Evolutionary conservation across 2,329 filamentous ascomycete genomes (phyloP).

Genomic region (Curvularia lunata): DNA sequence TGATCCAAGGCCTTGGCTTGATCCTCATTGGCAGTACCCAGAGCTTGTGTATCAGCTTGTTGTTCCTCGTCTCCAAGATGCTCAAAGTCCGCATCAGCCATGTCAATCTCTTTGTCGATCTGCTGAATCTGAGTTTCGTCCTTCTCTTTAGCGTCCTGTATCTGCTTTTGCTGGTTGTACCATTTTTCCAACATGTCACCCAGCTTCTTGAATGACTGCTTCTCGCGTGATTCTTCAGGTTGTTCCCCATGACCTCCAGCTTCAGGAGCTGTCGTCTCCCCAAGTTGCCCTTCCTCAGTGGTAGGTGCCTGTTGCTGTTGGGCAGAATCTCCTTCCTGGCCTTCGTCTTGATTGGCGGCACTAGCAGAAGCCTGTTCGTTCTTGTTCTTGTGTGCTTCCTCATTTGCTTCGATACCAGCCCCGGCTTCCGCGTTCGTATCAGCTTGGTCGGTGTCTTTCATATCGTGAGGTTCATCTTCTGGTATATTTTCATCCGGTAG

Average conservation of each 20-base stretch:
- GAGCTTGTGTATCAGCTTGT: slow-evolving; percentile 84
- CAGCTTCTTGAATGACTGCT: slow-evolving; percentile 88
- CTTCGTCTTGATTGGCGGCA: slow-evolving; percentile 68
- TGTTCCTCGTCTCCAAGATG: slow-evolving; percentile 86
- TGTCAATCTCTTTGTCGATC: slow-evolving; percentile 67
- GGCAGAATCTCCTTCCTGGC: slow-evolving; percentile 68
- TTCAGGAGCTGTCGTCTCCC: slow-evolving; percentile 45
- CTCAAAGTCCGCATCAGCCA: slow-evolving; percentile 85
- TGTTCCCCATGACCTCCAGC: slow-evolving; percentile 47
- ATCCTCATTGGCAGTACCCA: slow-evolving; percentile 87
- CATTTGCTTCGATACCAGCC: slow-evolving; percentile 69
- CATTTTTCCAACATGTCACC: slow-evolving; percentile 91
- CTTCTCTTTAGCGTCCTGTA: slow-evolving; percentile 58
- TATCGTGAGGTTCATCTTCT: slow-evolving; percentile 53
- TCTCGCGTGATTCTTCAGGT: slow-evolving; percentile 52
- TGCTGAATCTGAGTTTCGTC: slow-evolving; percentile 59
- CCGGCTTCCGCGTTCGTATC: slow-evolving; percentile 65
- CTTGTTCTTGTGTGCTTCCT: slow-evolving; percentile 59
- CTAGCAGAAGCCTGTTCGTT: slow-evolving; percentile 64
- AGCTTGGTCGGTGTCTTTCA: slow-evolving; percentile 58
- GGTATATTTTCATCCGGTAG: slow-evolving; percentile 60
- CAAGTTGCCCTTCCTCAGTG: slow-evolving; percentile 65
- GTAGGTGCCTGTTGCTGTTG: slow-evolving; percentile 68
- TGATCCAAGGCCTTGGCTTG: slow-evolving; percentile 86
- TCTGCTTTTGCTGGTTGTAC: slow-evolving; percentile 87